Evolutionary conservation across 768 basidiomycete genomes (phyloP), one percentile per base, ranked within the genome.

Genomic region (Russula compacta): DNA sequence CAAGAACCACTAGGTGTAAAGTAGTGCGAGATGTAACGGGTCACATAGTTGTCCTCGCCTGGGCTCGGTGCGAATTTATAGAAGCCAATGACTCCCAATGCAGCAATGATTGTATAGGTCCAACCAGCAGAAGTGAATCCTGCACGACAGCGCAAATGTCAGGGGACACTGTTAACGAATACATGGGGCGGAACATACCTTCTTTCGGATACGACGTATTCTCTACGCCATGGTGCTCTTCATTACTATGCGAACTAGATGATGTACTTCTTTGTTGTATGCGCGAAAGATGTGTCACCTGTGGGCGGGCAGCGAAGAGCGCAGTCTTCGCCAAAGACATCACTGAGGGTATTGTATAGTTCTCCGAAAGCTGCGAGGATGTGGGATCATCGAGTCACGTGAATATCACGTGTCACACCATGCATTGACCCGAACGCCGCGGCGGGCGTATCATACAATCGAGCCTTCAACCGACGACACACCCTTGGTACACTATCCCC

Each of bases 1-100:
- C 85, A 88, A 60, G 78, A 71, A 54, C 82, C 78, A 33, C 72
- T 67, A 6, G 86, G 76, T 1, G 81, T 77, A 42, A 72, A 72
- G 73, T 83, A 85, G 69, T 83, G 69, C 32, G 78, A 76, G 67
- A 91, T 81, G 80, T 82, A 87, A 46, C 80, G 79, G 12, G 86
- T 86, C 68, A 90, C 69, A 67, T 81, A 83, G 53, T 77, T 80
- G 60, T 87, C 82, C 42, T 86, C 80, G 35, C 73, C 74, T 7
- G 82, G 78, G 56, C 78, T 73, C 0, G 89, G 88, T 3, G 86
- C 84, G 68, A 77, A 85, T 71, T 88, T 88, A 75, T 86, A 85
- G 62, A 80, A 79, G 11, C 77, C 80, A 46, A 77, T 81, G 46
- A 73, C 78, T 9, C 77, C 73, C 44, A 84, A 59, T 14, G 81